These are phyloP conservation scores for Dactylonectria macrodidyma DNA, from an alignment of 2,329 filamentous ascomycete genomes.

Conservation along the genomic window DNA sequence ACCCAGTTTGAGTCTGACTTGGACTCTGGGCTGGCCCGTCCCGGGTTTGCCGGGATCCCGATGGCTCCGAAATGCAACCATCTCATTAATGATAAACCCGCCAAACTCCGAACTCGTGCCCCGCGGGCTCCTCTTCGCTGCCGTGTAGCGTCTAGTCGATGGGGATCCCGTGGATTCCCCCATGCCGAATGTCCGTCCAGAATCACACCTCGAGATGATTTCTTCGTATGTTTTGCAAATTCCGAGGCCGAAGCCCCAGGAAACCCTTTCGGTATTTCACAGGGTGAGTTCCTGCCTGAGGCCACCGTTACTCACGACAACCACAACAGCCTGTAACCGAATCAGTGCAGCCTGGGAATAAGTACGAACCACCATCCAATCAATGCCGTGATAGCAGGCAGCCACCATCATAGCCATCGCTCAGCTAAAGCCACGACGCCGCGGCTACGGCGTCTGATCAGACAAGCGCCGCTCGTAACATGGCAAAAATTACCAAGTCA, in stretches of 20 bases:
- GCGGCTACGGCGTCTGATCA: slow-evolving; percentile 8
- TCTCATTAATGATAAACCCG: not conserved
- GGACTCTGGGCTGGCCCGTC: not conserved
- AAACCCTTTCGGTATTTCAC: not conserved
- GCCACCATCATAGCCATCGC: not conserved
- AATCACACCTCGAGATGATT: not conserved
- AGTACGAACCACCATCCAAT: not conserved
- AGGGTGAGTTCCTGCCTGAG: not conserved
- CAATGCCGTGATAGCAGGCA: not conserved
- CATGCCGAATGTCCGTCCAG: not conserved
- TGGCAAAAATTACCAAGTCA: not conserved
- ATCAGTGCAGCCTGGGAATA: not conserved
- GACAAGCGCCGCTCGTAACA: slow-evolving; percentile 8
- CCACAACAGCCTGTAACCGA: not conserved
- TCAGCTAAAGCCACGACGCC: slow-evolving; percentile 9
- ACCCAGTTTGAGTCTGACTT: not conserved
- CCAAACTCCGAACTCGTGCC: not conserved
- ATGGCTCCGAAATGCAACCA: not conserved
- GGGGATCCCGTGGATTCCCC: not conserved
- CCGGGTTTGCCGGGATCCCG: not conserved
- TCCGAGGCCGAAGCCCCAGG: not conserved
- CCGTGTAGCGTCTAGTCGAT: not conserved
- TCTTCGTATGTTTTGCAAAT: too few relatives aligned
- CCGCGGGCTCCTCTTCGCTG: not conserved
- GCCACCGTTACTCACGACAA: not conserved